Evolutionary conservation across 2,329 filamentous ascomycete species (phyloP).

Genomic region (Penicillium brasilianum): DNA sequence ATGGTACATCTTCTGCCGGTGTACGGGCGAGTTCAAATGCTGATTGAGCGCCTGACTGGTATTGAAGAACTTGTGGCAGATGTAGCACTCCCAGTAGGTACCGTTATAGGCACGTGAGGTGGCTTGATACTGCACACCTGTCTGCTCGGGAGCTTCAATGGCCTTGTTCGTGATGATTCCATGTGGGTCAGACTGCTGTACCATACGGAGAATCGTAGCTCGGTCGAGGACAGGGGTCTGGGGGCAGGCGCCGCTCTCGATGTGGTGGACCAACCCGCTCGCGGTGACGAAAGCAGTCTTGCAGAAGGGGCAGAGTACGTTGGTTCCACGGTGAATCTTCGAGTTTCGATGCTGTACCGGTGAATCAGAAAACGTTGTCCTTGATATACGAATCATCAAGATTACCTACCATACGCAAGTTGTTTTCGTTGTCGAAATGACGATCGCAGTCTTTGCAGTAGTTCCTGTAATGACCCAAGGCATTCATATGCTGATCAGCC

Average conservation of each 20-base stretch:
- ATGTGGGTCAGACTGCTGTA: slow-evolving; percentile 54
- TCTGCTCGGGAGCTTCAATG: slow-evolving; percentile 52
- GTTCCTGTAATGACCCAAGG: slow-evolving; percentile 24
- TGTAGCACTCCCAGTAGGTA: slow-evolving; percentile 56
- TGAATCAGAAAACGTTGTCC: neutral
- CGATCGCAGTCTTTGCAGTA: slow-evolving; percentile 40
- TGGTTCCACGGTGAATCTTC: slow-evolving; percentile 52
- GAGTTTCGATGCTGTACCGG: slow-evolving; percentile 61
- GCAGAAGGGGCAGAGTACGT: slow-evolving; percentile 63
- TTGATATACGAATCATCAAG: neutral
- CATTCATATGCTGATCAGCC: slow-evolving; percentile 1
- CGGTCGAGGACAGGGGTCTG: slow-evolving; percentile 53
- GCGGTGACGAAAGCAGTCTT: slow-evolving; percentile 52
- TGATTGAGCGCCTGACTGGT: slow-evolving; percentile 48
- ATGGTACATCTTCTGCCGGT: slow-evolving; percentile 55
- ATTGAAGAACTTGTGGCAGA: slow-evolving; percentile 57
- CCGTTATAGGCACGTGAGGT: slow-evolving; percentile 55
- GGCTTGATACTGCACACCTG: slow-evolving; percentile 41
- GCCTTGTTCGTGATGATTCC: slow-evolving; percentile 59
- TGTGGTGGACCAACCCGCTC: slow-evolving; percentile 60
- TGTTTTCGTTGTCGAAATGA: slow-evolving; percentile 40
- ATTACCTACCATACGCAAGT: slow-evolving; percentile 35
- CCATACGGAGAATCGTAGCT: slow-evolving; percentile 53
- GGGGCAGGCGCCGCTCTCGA: slow-evolving; percentile 62
- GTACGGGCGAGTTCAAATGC: slow-evolving; percentile 60